These are phyloP conservation scores for Cutaneotrichosporon daszewskae DNA, from an alignment of 1,284 basidiomycete species.

Conservation along the genomic window DNA sequence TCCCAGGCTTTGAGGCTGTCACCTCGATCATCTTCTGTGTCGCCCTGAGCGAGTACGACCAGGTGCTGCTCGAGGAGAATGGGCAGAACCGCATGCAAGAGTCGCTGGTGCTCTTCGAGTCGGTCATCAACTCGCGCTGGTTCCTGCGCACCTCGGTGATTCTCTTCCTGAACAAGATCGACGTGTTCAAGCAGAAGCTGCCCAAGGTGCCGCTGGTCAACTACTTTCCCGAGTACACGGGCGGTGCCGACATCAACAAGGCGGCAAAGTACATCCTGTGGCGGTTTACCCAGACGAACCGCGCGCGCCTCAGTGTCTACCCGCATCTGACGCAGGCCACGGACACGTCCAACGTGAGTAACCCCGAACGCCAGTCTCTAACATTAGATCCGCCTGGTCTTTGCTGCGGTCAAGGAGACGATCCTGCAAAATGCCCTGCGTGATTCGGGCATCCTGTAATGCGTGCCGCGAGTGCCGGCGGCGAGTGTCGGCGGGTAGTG, in stretches of 20 bases:
- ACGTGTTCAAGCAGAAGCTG: slow-evolving; percentile 89
- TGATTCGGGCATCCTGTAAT: slow-evolving; percentile 45
- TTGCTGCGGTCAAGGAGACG: slow-evolving; percentile 97
- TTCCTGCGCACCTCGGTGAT: slow-evolving; percentile 90
- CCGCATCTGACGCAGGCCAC: slow-evolving; percentile 68
- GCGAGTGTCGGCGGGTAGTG: too few relatives aligned
- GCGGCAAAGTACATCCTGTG: slow-evolving; percentile 96
- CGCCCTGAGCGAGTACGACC: slow-evolving; percentile 90
- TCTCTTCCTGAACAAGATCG: slow-evolving; percentile 91
- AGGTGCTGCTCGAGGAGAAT: slow-evolving; percentile 69
- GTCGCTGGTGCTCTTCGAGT: slow-evolving; percentile 86
- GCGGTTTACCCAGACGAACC: slow-evolving; percentile 93
- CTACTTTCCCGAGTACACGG: slow-evolving; percentile 91
- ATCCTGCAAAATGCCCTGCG: slow-evolving; percentile 62
- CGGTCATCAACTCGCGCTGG: slow-evolving; percentile 96
- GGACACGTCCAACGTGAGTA: slow-evolving; percentile 61
- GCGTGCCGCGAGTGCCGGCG: too few relatives aligned
- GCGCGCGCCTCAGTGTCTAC: slow-evolving; percentile 80
- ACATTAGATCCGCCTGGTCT: slow-evolving; percentile 69
- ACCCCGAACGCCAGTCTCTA: not conserved
- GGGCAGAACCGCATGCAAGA: slow-evolving; percentile 90
- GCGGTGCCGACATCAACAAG: slow-evolving; percentile 91
- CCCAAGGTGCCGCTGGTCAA: slow-evolving; percentile 77
- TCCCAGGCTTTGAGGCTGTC: slow-evolving; percentile 71
- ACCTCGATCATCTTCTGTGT: slow-evolving; percentile 95